These are phyloP conservation scores for Schoenoplectus triqueter DNA, from an alignment of 202 grass and related monocot species.

Conservation along the genomic window DNA sequence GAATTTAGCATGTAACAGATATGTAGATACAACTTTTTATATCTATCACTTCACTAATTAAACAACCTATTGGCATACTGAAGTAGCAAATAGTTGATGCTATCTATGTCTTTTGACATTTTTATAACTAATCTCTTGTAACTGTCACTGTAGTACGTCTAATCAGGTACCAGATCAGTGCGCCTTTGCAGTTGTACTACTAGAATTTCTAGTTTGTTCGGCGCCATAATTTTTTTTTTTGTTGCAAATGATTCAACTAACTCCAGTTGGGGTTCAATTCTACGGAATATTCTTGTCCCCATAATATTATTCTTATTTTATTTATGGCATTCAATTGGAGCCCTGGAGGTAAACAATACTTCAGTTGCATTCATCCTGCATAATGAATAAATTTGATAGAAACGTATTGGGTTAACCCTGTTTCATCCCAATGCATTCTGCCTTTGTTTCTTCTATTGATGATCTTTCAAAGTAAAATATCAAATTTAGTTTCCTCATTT, in stretches of 20 bases:
- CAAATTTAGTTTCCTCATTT: no score
- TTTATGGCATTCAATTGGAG: background rate
- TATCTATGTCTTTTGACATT: background rate
- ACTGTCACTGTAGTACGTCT: background rate
- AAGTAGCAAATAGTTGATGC: background rate
- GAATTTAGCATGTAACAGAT: background rate
- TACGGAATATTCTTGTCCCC: background rate
- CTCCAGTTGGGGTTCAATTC: slow-evolving; percentile 18
- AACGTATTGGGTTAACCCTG: no score
- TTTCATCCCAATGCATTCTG: no score
- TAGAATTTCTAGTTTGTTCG: background rate
- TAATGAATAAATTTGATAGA: no score
- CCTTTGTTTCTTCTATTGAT: no score
- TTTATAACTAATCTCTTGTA: background rate
- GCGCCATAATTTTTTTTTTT: slow-evolving; percentile 8
- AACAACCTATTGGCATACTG: background rate
- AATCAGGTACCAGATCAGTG: background rate
- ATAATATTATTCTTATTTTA: background rate
- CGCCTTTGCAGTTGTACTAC: background rate
- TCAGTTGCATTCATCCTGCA: no score
- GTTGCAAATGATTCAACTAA: background rate
- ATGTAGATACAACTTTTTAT: no score
- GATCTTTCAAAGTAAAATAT: no score
- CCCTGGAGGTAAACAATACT: no score
- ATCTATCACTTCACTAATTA: background rate